Base-by-base conservation (phyloP, 2,329 filamentous ascomycete species). In the Penicillium sclerotigenum region DNA sequence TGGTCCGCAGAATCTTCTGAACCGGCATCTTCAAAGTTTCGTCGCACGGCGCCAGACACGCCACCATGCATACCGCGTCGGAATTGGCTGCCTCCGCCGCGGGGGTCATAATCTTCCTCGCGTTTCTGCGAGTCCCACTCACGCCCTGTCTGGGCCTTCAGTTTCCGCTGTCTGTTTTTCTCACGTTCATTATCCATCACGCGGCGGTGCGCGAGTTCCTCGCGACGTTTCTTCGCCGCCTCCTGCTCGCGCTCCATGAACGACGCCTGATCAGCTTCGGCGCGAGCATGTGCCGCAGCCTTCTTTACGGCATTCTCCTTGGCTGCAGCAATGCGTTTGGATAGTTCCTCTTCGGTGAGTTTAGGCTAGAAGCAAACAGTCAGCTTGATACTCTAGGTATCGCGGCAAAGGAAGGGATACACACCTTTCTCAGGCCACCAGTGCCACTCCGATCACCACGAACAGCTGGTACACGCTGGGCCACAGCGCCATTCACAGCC, bases 231-330 rank as follows among this genome's bases (percentile, higher is more conserved):
- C 61, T 80, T 77, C 22, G 80, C 79, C 0, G 83, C 81, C 10
- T 83, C 73, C 33, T 82, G 81, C 66, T 88, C 86, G n/a, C 85
- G 79, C 55, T 85, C 80, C 40, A 84, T 79, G 67, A 87, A 88
- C 0, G 80, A 82, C 3, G 84, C 84, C 52, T 82, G 80, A 61
- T 89, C 86, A n/a, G 84, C 84, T 73, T 88, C 83, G n/a, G 85
- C 84, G 26, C 84, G 80, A 1, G 81, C 82, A 66, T 88, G 84
- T 0, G 83, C 83, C 9, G 82, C 84, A 9, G 80, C 78, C 14
- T 83, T 77, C 47, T 81, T 79, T 6, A 81, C 81, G 51, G 86
- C 87, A 55, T 85, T 82, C 61, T 86, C 78, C 59, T 80, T 80
- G 64, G 87, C 87, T 34, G 79, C 77, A 8, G 81, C 83, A 57